phyloP scores from a whole-genome alignment of 176 grass and related monocot species.

The Ampelocalamus luodianensis region DNA sequence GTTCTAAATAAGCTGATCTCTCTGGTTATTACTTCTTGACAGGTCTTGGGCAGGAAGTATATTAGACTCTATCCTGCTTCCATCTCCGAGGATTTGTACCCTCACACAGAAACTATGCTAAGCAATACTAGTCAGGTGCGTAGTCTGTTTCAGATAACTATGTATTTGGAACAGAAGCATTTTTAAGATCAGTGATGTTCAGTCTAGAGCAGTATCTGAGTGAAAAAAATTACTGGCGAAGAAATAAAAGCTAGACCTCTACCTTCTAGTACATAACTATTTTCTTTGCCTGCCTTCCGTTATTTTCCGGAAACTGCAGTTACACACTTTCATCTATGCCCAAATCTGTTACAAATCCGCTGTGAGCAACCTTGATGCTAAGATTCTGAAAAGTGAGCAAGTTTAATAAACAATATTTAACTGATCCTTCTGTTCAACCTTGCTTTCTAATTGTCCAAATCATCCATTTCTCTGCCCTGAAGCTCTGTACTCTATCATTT shows the following conservation, averaged over 20 bases:
- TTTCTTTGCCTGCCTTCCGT: not conserved
- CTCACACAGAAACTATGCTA: conserved; percentile 75
- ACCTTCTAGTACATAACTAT: not conserved
- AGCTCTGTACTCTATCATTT: conserved; percentile 13
- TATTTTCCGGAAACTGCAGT: not conserved
- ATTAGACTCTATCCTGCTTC: conserved; percentile 86
- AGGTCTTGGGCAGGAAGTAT: conserved; percentile 96
- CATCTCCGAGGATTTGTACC: conserved; percentile 62
- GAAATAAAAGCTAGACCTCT: not conserved
- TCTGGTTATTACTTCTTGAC: conserved; percentile 38
- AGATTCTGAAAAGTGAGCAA: conserved; percentile 21
- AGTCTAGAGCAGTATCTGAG: not conserved
- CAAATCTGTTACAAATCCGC: not conserved
- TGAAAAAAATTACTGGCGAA: conserved; percentile 36
- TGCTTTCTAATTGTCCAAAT: conserved; percentile 13
- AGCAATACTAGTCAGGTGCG: conserved; percentile 80
- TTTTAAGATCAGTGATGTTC: not conserved
- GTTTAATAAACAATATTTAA: conserved; percentile 22
- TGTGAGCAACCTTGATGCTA: conserved; percentile 11
- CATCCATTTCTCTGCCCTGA: not conserved
- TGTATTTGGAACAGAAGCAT: not conserved
- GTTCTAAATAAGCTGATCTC: conserved; percentile 25
- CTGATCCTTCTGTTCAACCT: not conserved
- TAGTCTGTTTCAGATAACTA: conserved; percentile 35
- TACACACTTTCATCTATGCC: not conserved